Percentiles rank a stretch among this genome's conserved stretches.
Evolutionary conservation across 768 basidiomycete genomes (phyloP).

Genomic region (Suillus sp.): DNA sequence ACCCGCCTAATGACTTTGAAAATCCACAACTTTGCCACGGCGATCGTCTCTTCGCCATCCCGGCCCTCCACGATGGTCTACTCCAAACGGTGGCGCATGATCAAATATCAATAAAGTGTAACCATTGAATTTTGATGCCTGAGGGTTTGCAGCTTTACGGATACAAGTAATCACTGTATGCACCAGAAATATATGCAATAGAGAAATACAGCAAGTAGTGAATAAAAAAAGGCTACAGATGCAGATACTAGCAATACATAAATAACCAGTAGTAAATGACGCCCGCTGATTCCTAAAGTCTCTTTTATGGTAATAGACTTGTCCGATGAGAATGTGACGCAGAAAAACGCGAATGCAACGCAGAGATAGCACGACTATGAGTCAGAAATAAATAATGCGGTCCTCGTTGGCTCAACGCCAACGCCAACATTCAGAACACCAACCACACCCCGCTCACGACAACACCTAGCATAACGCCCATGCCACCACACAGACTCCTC

Average conservation of each 20-base stretch:
- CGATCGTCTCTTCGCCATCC: no score
- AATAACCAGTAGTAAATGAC: neutral
- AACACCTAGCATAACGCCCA: constrained; percentile 12
- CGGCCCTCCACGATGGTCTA: no score
- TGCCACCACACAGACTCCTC: constrained; percentile 12
- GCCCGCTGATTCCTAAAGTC: neutral
- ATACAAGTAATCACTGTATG: neutral
- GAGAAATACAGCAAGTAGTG: neutral
- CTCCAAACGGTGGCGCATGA: neutral
- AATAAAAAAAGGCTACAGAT: constrained; percentile 2
- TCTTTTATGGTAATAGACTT: neutral
- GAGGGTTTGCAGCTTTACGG: neutral
- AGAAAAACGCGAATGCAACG: neutral
- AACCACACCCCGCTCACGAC: constrained; percentile 4
- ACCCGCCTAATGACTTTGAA: no score
- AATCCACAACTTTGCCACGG: no score
- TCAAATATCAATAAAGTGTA: neutral
- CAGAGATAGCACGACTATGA: neutral
- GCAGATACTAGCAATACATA: neutral
- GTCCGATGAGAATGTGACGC: neutral
- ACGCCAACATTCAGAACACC: neutral
- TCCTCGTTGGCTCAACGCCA: neutral
- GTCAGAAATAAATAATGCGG: neutral
- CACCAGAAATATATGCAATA: neutral
- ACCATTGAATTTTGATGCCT: neutral